Conservation (phyloP, 441 rosid genomes). For the Theobroma grandiflorum region DNA sequence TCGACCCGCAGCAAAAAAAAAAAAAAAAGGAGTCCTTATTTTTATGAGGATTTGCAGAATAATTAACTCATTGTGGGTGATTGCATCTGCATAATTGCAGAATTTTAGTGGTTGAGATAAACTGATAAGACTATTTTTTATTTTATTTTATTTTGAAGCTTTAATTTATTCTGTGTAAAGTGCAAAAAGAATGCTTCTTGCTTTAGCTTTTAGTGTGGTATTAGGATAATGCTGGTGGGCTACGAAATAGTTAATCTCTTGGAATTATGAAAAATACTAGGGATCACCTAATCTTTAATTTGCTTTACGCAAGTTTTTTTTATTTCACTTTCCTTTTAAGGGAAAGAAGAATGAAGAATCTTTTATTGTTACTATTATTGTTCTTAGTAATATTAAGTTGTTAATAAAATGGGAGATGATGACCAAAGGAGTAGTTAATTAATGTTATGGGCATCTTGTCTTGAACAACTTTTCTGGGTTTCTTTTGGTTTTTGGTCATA, state of each 20-base stretch:
- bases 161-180: constrained; percentile 26
- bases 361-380: constrained; percentile 16
- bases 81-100: background rate
- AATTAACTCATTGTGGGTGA: background rate
- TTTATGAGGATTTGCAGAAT: constrained; percentile 6
- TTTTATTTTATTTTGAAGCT: background rate
- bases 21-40: background rate
- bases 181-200: constrained; percentile 18
- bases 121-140: constrained; percentile 8
- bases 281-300: constrained; percentile 3
- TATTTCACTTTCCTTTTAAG: constrained; percentile 48
- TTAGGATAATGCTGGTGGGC: background rate
- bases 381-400: background rate
- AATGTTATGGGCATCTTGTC: constrained; percentile 30
- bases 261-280: constrained; percentile 1
- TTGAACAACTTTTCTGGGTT: constrained; percentile 20
- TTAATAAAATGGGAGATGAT: constrained; percentile 14
- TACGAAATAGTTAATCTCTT: background rate
- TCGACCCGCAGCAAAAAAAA: background rate
- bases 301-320: constrained; percentile 3
- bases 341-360: constrained; percentile 32
- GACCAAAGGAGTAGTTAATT: constrained; percentile 21
- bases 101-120: constrained; percentile 12
- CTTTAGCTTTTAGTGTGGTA: constrained; percentile 17
- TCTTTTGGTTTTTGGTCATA: constrained; percentile 40